Evolutionary conservation across 345 rosid species (phyloP), one percentile per base, ranked within the genome.

Genomic region (Euphorbia peplus): DNA sequence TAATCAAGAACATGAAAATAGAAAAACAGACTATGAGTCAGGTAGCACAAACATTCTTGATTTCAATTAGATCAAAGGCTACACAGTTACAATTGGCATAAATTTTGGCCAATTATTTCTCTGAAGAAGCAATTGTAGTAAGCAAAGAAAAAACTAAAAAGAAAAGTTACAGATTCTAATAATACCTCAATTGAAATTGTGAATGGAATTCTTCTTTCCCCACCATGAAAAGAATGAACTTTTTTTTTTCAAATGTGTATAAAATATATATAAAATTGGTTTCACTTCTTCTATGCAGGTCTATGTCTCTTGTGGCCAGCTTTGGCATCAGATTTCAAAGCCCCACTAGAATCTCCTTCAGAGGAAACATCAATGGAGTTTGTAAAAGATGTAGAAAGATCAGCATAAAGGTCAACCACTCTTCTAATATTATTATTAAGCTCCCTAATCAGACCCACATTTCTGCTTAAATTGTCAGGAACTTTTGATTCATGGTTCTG

Each of bases 341-440:
- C 81, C 32, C 84, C 83, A 4, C 81, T 77, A 4, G 90, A 85
- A 58, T 84, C 88, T 8, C 90, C 97, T 35, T 88, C 95, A 0
- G 92, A 88, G 0, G 92, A 88, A 28, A 55, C 76, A 50, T 86
- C 93, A 78, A 83, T 48, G 70, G 90, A 82, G 70, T 76, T 84
- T 75, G 89, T 72, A 76, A 90, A 85, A 74, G 76, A 73, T 65
- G 54, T 80, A 16, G 97, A 90, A 53, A 90, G 95, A 82, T 81
- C 93, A 44, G 84, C 75, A 64, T 90, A 90, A 50, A 90, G 85
- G 72, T 80, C 82, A 63, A 83, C 95, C 14, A 87, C 92, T 70
- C 83, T 86, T 71, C 90, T 88, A 37, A 90, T 83, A 73, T 90
- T 88, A 79, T 78, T 83, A 87, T 90, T 90, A 72, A 90, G 91